A percentile compares a stretch with the other conserved stretches of the same genome.
Conservation (phyloP, 495 filamentous ascomycete genomes). For the Staphylotrichum longicolle region DNA sequence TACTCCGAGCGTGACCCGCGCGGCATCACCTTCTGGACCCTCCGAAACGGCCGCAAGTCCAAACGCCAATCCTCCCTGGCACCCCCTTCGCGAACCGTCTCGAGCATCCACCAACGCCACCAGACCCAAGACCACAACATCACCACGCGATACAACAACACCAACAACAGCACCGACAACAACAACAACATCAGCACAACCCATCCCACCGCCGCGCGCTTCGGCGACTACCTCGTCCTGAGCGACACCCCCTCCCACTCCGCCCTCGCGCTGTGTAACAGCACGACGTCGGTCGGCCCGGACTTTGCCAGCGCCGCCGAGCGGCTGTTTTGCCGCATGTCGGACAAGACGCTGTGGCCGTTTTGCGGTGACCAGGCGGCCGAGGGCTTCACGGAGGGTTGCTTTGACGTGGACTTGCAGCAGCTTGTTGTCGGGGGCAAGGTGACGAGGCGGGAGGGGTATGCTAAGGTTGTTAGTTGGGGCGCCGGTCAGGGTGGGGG, state of each 20-base stretch:
- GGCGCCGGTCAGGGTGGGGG: background rate
- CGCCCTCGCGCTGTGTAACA: constrained; percentile 30
- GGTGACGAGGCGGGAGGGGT: constrained; percentile 5
- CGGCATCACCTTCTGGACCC: constrained; percentile 5
- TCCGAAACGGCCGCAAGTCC: constrained; percentile 12
- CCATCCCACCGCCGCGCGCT: background rate
- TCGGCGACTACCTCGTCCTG: constrained; percentile 25
- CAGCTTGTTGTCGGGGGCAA: constrained; percentile 1
- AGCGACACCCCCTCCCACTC: constrained; percentile 23
- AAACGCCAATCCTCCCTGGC: too few species aligned
- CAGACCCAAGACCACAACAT: too few species aligned
- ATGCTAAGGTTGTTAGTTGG: constrained; percentile 13
- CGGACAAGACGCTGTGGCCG: constrained; percentile 28
- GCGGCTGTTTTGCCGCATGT: constrained; percentile 36
- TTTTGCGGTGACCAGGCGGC: constrained; percentile 5
- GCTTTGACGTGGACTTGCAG: constrained; percentile 9
- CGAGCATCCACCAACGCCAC: too few species aligned
- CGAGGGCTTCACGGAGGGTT: background rate
- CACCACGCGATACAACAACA: too few species aligned
- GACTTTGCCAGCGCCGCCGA: constrained; percentile 31
- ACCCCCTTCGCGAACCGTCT: too few species aligned
- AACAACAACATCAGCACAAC: background rate
- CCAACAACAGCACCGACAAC: background rate
- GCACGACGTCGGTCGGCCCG: constrained; percentile 32
- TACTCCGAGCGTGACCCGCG: constrained; percentile 5